phyloP scores from a whole-genome alignment of 768 basidiomycete genomes.

The Boletus reticulatus region DNA sequence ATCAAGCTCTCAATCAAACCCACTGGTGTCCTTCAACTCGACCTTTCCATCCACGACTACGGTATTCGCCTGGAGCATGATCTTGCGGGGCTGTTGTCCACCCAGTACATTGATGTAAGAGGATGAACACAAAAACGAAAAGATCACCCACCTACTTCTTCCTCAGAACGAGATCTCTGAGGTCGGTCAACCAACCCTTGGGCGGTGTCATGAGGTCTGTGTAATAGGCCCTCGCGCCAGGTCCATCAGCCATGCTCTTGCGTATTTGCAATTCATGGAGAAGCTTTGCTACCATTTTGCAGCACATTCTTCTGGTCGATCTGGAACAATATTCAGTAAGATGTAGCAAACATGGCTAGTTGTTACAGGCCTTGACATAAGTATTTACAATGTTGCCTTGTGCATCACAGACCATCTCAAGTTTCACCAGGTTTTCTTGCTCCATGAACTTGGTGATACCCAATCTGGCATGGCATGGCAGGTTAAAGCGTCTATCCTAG shows the following conservation, averaged over 20 bases:
- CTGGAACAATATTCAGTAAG: conserved; percentile 33
- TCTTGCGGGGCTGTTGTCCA: conserved; percentile 65
- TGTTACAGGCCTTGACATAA: conserved; percentile 57
- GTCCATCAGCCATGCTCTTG: conserved; percentile 82
- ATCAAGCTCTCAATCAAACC: conserved; percentile 84
- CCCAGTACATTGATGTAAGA: background rate
- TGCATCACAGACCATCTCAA: conserved; percentile 64
- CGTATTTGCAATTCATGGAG: conserved; percentile 79
- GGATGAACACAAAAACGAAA: background rate
- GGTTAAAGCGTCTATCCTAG: background rate
- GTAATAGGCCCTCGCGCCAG: conserved; percentile 78
- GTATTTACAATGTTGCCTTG: conserved; percentile 63
- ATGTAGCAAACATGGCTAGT: background rate
- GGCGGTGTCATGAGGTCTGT: conserved; percentile 74
- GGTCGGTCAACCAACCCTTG: conserved; percentile 68
- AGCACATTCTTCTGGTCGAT: conserved; percentile 72
- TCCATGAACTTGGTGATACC: conserved; percentile 84
- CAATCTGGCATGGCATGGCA: conserved; percentile 41
- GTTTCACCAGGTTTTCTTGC: conserved; percentile 60
- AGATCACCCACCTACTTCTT: conserved; percentile 66
- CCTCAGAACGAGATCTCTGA: conserved; percentile 71
- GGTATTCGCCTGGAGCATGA: conserved; percentile 84
- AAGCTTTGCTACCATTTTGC: conserved; percentile 62
- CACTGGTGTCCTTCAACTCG: conserved; percentile 66
- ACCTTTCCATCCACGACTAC: conserved; percentile 65